These are phyloP conservation scores for Solanum commersonii DNA, from an alignment of 257 asterid species.

Conservation along the genomic window DNA sequence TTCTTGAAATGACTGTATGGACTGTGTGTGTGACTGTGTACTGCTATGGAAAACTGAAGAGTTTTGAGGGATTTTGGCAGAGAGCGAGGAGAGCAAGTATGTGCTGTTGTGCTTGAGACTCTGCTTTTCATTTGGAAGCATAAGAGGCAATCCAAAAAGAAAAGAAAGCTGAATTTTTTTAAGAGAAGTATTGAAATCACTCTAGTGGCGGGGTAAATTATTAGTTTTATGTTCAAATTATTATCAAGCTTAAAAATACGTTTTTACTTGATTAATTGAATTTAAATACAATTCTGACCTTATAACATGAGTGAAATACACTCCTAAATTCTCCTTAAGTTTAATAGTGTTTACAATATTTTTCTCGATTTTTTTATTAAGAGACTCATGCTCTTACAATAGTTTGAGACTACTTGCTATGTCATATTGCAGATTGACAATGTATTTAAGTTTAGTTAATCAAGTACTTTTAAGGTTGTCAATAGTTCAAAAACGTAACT, in stretches of 20 bases:
- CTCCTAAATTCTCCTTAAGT: accelerated
- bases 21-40: not conserved
- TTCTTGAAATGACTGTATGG: not conserved
- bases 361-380: too few species aligned
- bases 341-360: too few species aligned
- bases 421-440: too few species aligned
- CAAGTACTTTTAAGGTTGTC: too few species aligned
- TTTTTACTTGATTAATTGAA: too few species aligned
- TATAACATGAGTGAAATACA: too few species aligned
- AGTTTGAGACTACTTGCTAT: accelerated
- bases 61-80: not conserved
- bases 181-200: too few species aligned
- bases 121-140: not conserved
- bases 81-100: not conserved
- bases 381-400: accelerated
- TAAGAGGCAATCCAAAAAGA: not conserved
- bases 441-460: too few species aligned
- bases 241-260: accelerated
- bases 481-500: too few species aligned
- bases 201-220: accelerated
- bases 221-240: too few species aligned
- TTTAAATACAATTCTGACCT: accelerated
- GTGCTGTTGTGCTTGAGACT: not conserved
- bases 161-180: not conserved
- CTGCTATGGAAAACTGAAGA: not conserved